These are phyloP conservation scores for Solanum bukasovii DNA, from an alignment of 257 asterid genomes.

Conservation along the genomic window DNA sequence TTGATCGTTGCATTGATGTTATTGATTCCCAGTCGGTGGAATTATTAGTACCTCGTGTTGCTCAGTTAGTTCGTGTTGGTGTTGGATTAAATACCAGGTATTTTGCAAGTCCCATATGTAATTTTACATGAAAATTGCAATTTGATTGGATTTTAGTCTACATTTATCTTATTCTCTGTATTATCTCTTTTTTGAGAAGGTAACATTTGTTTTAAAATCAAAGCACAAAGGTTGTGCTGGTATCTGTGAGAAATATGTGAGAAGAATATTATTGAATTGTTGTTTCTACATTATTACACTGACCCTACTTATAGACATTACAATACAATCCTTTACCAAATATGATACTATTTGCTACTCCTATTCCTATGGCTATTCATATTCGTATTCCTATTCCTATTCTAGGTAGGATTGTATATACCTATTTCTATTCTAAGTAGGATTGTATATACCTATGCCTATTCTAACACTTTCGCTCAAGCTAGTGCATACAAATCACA, in stretches of 20 bases:
- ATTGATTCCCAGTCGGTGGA: conserved; percentile 78
- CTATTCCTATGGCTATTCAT: no score
- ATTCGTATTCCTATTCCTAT: no score
- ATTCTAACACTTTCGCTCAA: no score
- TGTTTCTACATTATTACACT: background rate
- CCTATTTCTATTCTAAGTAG: background rate
- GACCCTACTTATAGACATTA: background rate
- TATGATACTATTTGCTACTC: background rate
- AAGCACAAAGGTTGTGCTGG: background rate
- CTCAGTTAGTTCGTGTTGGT: conserved; percentile 73
- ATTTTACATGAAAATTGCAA: background rate
- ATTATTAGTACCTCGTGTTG: conserved; percentile 77
- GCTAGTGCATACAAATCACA: background rate
- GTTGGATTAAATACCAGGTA: conserved; percentile 97
- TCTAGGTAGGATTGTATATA: no score
- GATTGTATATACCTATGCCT: background rate
- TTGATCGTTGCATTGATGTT: conserved; percentile 82
- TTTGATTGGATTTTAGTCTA: background rate
- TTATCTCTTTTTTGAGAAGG: background rate
- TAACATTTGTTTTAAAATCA: background rate
- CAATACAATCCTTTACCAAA: background rate
- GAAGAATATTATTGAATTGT: background rate
- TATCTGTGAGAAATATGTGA: background rate
- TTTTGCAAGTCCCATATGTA: background rate
- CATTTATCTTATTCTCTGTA: background rate